Evolutionary conservation across 345 rosid species (phyloP).

Genomic region (Lenwebbia sp.): DNA sequence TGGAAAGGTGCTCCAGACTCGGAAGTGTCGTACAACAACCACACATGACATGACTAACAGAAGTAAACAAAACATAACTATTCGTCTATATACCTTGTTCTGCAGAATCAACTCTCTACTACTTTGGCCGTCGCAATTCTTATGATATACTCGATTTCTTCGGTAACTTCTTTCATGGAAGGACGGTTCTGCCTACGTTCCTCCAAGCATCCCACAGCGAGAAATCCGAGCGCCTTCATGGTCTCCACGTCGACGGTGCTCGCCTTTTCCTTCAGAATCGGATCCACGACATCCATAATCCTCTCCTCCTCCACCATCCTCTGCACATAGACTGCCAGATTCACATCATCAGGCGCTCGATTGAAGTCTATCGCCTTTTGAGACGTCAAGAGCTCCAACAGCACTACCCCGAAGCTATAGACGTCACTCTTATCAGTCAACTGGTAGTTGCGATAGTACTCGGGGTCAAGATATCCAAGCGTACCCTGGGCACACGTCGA

Average conservation of each 20-base stretch:
- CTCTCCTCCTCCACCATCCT: conserved; percentile 29
- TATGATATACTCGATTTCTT: conserved; percentile 41
- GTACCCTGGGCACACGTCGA: conserved; percentile 50
- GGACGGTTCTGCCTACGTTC: conserved; percentile 55
- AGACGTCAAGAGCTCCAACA: conserved; percentile 36
- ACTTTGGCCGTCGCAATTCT: conserved; percentile 5
- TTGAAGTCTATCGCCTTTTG: conserved; percentile 33
- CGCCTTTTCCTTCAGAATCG: conserved; percentile 14
- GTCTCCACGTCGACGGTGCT: conserved; percentile 26
- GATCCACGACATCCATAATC: conserved; percentile 25
- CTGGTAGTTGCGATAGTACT: conserved; percentile 32
- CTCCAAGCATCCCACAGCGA: conserved; percentile 42
- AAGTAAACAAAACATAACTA: neutral
- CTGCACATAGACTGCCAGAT: conserved; percentile 25
- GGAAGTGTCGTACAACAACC: neutral
- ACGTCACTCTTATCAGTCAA: conserved; percentile 47
- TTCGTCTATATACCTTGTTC: neutral
- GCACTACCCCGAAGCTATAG: conserved; percentile 43
- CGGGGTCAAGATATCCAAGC: conserved; percentile 38
- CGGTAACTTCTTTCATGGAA: conserved; percentile 47
- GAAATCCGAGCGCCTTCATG: conserved; percentile 32
- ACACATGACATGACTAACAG: neutral
- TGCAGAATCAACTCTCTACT: neutral
- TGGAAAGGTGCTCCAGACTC: neutral
- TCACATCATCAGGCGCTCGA: conserved; percentile 31